Conservation (phyloP, 805 yeast genomes). For the Priceomyces medius region DNA sequence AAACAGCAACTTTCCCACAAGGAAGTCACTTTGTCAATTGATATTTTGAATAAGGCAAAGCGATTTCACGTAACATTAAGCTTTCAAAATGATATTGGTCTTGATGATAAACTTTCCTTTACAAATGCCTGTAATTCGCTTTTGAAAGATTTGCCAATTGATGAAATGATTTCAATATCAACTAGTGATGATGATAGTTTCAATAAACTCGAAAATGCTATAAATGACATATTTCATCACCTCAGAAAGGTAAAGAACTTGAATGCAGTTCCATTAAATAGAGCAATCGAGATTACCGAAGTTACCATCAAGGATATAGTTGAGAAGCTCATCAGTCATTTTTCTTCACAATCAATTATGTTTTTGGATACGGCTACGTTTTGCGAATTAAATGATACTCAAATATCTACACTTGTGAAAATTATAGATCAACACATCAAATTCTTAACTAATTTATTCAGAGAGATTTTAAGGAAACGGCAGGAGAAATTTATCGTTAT, state of each 20-base stretch:
- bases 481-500: conserved; percentile 69
- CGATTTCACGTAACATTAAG: conserved; percentile 78
- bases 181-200: conserved; percentile 29
- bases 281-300: conserved; percentile 67
- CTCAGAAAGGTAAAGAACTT: conserved; percentile 58
- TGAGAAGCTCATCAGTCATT: conserved; percentile 37
- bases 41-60: conserved; percentile 64
- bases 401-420: conserved; percentile 34
- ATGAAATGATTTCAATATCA: conserved; percentile 39
- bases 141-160: conserved; percentile 68
- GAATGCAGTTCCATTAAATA: conserved; percentile 56
- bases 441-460: conserved; percentile 61
- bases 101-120: conserved; percentile 50
- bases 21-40: conserved; percentile 57
- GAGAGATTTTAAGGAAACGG: conserved; percentile 74
- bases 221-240: conserved; percentile 54
- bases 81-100: conserved; percentile 68
- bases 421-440: conserved; percentile 62
- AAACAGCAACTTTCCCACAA: conserved; percentile 56
- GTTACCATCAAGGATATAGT: conserved; percentile 59
- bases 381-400: conserved; percentile 14
- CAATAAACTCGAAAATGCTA: conserved; percentile 42
- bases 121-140: conserved; percentile 61
- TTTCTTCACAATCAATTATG: conserved; percentile 44
- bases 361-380: conserved; percentile 42